Percentiles rank a stretch among this genome's conserved stretches.
Conservation (phyloP, 1,284 basidiomycete species). For the Phellopilus nigrolimitatus region DNA sequence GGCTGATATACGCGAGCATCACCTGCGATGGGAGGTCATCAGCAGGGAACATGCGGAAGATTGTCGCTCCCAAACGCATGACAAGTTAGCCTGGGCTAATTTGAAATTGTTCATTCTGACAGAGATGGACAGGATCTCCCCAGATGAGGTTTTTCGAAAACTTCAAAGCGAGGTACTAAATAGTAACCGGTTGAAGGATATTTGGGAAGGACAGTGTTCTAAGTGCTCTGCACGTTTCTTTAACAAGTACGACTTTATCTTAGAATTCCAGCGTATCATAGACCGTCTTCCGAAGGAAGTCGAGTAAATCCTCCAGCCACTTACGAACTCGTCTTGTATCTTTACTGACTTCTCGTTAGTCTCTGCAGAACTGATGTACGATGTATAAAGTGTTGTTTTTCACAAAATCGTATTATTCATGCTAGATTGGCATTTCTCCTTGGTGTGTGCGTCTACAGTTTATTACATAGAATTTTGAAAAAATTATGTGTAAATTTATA, state of each 20-base stretch:
- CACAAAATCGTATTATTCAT: too few species aligned
- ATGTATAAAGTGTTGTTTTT: too few species aligned
- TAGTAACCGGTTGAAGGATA: not conserved
- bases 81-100: conserved; percentile 1
- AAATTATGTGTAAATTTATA: too few species aligned
- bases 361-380: too few species aligned
- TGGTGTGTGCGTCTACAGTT: too few species aligned
- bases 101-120: conserved; percentile 7
- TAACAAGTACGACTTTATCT: not conserved
- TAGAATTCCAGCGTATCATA: conserved; percentile 7
- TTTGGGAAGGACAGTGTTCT: conserved; percentile 9
- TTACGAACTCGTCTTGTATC: too few species aligned
- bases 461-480: too few species aligned
- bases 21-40: conserved; percentile 11
- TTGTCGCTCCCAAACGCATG: conserved; percentile 6
- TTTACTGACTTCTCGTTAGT: too few species aligned
- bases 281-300: not conserved
- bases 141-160: not conserved
- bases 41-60: not conserved
- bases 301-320: too few species aligned
- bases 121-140: not conserved
- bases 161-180: conserved; percentile 1
- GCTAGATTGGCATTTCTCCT: too few species aligned
- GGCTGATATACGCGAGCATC: not conserved
- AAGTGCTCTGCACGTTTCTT: conserved; percentile 7